Conservation (phyloP, 2,329 filamentous ascomycete genomes). For the Pezicula rhizophila region DNA sequence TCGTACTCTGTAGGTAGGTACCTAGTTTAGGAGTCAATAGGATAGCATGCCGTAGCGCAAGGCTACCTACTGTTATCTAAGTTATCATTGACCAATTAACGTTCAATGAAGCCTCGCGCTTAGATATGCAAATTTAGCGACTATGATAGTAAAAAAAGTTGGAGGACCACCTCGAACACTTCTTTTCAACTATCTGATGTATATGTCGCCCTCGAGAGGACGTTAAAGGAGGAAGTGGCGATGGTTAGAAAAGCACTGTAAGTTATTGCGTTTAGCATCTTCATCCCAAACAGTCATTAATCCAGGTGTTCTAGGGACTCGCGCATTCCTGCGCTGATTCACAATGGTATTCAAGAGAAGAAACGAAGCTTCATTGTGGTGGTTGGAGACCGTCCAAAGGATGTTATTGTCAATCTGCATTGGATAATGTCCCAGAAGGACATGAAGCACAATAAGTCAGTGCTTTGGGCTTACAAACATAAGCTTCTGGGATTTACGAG, state of each 20-base stretch:
- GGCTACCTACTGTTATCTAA: too few species aligned
- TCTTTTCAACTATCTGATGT: background rate
- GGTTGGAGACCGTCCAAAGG: conserved; percentile 88
- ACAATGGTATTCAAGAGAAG: conserved; percentile 89
- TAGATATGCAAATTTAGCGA: background rate
- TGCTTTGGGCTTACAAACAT: conserved; percentile 98
- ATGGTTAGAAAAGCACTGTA: conserved; percentile 28
- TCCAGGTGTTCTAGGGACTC: conserved; percentile 57
- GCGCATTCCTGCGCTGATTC: conserved; percentile 84
- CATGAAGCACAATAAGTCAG: conserved; percentile 91
- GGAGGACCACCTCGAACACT: background rate
- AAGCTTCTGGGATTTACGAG: conserved; percentile 90
- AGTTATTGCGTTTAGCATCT: background rate
- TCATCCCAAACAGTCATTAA: background rate
- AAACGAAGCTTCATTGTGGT: conserved; percentile 98
- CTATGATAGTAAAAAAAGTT: conserved; percentile 1
- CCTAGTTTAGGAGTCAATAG: too few species aligned
- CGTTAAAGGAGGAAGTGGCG: conserved; percentile 2
- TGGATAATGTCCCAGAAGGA: conserved; percentile 88
- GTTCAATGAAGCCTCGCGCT: too few species aligned
- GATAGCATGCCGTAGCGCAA: too few species aligned
- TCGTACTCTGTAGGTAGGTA: too few species aligned
- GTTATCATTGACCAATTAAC: too few species aligned
- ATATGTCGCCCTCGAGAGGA: conserved; percentile 17
- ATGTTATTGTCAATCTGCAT: conserved; percentile 92